phyloP scores from a whole-genome alignment of 73 alveolate species.

The Tetrahymena elliotti region DNA sequence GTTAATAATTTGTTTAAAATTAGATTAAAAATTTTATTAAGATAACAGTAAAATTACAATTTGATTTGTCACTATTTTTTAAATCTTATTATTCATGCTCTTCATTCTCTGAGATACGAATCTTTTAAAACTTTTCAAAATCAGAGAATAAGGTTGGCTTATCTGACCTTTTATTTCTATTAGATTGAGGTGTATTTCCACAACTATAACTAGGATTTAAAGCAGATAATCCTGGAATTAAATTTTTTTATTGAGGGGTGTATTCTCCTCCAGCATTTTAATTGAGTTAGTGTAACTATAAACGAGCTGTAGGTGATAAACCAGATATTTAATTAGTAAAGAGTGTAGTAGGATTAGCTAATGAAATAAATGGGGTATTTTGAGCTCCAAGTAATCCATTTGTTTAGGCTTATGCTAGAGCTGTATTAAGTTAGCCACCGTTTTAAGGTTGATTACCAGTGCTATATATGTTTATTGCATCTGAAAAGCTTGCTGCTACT shows the following conservation, averaged over 20 bases:
- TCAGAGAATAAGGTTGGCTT: not conserved
- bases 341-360: not conserved
- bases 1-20: not conserved
- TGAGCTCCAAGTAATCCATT: not conserved
- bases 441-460: not conserved
- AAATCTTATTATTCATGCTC: not conserved
- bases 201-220: not conserved
- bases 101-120: not conserved
- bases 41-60: not conserved
- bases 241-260: not conserved
- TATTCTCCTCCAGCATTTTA: not conserved
- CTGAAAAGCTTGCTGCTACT: not conserved
- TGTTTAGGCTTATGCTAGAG: not conserved
- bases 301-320: not conserved
- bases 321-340: not conserved
- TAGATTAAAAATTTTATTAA: not conserved
- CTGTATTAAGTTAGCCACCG: not conserved
- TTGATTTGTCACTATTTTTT: not conserved
- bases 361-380: not conserved
- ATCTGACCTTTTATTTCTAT: not conserved
- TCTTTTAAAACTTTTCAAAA: not conserved
- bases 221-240: not conserved
- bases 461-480: not conserved
- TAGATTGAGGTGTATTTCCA: not conserved
- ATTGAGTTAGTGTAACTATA: not conserved